Conservation (phyloP, 1,139 yeast genomes). For the Geotrichum europaeum region DNA sequence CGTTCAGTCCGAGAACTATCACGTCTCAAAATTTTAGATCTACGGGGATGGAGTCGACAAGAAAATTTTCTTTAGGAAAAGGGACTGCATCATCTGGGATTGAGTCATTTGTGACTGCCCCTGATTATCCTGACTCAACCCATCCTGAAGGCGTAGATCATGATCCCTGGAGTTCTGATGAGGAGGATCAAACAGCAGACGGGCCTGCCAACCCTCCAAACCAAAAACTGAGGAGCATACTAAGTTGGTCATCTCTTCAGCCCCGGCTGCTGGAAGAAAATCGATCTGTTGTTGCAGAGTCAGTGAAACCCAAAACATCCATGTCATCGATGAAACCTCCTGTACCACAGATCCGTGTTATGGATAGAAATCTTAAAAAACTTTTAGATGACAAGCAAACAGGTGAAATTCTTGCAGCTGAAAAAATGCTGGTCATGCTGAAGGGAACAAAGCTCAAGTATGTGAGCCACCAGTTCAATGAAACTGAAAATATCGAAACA, state of each 20-base stretch:
- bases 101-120: constrained; percentile 16
- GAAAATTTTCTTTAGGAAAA: background rate
- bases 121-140: background rate
- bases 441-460: constrained; percentile 35
- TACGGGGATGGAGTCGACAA: background rate
- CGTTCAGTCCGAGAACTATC: background rate
- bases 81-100: constrained; percentile 1
- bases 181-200: background rate
- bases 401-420: constrained; percentile 63
- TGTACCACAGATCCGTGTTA: background rate
- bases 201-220: background rate
- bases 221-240: background rate
- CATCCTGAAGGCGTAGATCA: background rate
- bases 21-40: background rate
- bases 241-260: constrained; percentile 3
- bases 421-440: constrained; percentile 59
- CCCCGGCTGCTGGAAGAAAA: constrained; percentile 4
- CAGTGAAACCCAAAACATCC: background rate
- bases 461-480: constrained; percentile 37
- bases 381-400: constrained; percentile 25
- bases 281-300: background rate
- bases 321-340: background rate
- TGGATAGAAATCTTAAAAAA: constrained; percentile 1
- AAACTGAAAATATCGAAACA: constrained; percentile 48
- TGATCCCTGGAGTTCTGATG: background rate